Evolutionary conservation across 805 yeast genomes (phyloP), one percentile per base, ranked within the genome.

Genomic region (Starmerella etchellsii): DNA sequence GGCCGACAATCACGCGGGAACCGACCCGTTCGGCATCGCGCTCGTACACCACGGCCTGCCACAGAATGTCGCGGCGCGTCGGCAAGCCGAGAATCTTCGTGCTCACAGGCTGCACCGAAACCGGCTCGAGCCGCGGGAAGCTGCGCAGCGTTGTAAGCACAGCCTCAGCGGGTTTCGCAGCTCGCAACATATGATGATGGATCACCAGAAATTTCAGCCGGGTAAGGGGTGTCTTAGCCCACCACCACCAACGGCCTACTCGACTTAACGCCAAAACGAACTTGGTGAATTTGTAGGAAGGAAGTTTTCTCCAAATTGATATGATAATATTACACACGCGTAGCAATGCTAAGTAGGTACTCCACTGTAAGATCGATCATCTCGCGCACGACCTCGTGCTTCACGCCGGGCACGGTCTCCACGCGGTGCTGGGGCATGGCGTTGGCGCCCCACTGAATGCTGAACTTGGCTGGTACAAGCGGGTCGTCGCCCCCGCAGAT

Each of bases 1-100:
- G 78, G 43, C 91, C 83, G 28, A 83, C 79, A 25, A 91, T 93
- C 55, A 78, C 79, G 1, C 83, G 76, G 1, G 96, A 71, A 33
- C 96, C 95, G 10, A 84, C 95, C 60, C 96, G 76, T 48, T 76
- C 76, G 48, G 73, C 74, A 58, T 91, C 95, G 29, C 87, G 80
- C 66, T 91, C 99, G 67, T 70, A 84, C 2, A 82, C 81, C 25
- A 84, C 95, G 1, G 97, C 95, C 55, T 77, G 75, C 96, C 97
- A 91, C 45, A 91, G 70, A 25, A 87, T 63, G 60, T 91, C 99
- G 61, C 95, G 76, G 63, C 98, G 78, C 43, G 83, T 59, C 35
- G 94, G 94, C 18, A 70, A 67, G 43, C 76, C 77, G 32, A 91
- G 65, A 29, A 85, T 67, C n/a, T 67, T 56, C 3, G 80, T 59